Evolutionary conservation across 2,329 filamentous ascomycete genomes (phyloP).

Genomic region (Aspergillus sojae): DNA sequence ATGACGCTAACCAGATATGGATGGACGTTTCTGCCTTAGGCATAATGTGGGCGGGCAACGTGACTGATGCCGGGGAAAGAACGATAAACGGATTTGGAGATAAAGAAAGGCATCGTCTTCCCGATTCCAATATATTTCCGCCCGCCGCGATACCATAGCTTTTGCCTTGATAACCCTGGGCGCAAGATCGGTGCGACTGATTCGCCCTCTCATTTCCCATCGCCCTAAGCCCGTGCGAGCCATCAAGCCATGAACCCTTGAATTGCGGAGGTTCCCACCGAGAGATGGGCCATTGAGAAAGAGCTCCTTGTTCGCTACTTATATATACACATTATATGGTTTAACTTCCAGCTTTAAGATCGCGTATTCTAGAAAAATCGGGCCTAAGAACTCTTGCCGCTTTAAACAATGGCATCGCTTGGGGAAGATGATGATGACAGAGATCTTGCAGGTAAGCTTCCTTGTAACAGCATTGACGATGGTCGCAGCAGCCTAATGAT

Average conservation of each 20-base stretch:
- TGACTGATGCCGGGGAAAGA: constrained; percentile 21
- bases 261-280: neutral
- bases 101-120: neutral
- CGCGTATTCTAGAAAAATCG: neutral
- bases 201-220: neutral
- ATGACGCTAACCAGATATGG: constrained; percentile 11
- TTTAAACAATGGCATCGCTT: constrained; percentile 34
- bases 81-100: constrained; percentile 5
- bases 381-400: too few species aligned
- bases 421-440: constrained; percentile 47
- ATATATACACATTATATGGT: constrained; percentile 1
- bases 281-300: neutral
- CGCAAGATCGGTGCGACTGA: neutral
- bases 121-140: neutral
- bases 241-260: neutral
- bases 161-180: neutral
- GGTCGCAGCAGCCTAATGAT: constrained; percentile 11
- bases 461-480: neutral
- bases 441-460: constrained; percentile 40
- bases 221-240: neutral
- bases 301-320: neutral
- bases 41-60: constrained; percentile 16
- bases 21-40: constrained; percentile 14
- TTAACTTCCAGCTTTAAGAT: neutral
- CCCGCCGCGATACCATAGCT: neutral